Evolutionary conservation across 768 basidiomycete species (phyloP).

Genomic region (Termitomyces eurrhizus): DNA sequence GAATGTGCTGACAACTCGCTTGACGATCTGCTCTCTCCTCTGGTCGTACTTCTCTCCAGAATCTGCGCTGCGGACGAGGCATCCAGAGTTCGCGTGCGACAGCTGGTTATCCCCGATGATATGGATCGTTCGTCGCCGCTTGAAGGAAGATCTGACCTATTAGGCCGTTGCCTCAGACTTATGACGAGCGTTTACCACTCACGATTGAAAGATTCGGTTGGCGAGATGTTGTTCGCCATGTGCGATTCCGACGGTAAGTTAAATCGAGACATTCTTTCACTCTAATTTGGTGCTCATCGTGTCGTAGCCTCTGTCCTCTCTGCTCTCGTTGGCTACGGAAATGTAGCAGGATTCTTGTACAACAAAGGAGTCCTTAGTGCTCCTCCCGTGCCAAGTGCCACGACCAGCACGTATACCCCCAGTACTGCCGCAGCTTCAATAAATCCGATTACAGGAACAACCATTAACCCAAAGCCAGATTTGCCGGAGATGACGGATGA

Average conservation of each 20-base stretch:
- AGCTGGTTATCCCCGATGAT: constrained; percentile 70
- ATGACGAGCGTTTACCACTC: constrained; percentile 71
- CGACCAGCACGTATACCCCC: constrained; percentile 24
- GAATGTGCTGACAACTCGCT: constrained; percentile 53
- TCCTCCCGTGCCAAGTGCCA: constrained; percentile 34
- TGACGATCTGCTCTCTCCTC: constrained; percentile 76
- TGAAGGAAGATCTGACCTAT: constrained; percentile 65
- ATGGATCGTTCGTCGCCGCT: constrained; percentile 78
- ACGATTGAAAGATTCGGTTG: constrained; percentile 69
- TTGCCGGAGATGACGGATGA: constrained; percentile 80
- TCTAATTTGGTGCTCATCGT: neutral
- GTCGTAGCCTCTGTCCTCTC: constrained; percentile 59
- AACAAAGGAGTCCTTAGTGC: constrained; percentile 79
- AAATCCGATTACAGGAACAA: constrained; percentile 87
- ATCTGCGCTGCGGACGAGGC: constrained; percentile 62
- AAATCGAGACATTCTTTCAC: neutral
- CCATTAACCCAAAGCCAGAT: constrained; percentile 34
- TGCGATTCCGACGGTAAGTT: constrained; percentile 66
- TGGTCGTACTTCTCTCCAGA: constrained; percentile 71
- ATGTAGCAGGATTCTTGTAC: constrained; percentile 92
- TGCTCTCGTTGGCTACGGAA: constrained; percentile 89
- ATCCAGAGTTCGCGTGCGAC: constrained; percentile 52
- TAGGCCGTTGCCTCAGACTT: constrained; percentile 80
- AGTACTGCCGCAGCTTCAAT: constrained; percentile 43
- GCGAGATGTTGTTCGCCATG: constrained; percentile 84